Evolutionary conservation across 495 filamentous ascomycete genomes (phyloP), one percentile per base, ranked within the genome.

Genomic region (Glutinoglossum americanum): DNA sequence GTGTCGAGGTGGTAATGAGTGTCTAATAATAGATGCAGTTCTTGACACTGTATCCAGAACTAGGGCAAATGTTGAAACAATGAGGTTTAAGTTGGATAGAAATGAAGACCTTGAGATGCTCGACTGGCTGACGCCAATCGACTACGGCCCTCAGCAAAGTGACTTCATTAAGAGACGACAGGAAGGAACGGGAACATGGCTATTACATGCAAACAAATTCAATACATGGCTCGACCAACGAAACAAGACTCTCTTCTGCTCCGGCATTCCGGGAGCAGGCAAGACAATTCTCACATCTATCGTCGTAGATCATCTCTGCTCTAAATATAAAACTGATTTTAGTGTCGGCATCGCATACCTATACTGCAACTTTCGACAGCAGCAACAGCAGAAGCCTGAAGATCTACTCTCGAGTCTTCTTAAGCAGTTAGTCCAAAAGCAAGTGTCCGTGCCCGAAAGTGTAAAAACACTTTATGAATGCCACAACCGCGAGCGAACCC

Each of bases 331-430:
- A 56, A 30, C 10, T 13, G 25, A 56, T 37, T 11, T 27, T 11
- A 13, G 32, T 56, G 32, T 4, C 10, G 23, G 26, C 11, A 37
- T 56, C 13, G 54, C 54, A 23, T 56, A 59, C 62, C 1, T 61
- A 5, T 61, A 54, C 27, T 61, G 59, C 15, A 54, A 28, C 17
- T 61, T 55, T 28, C 32, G 11, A 35, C 60, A 60, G 25, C 57
- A 61, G 32, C 19, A 30, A 25, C 26, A 30, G 11, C 59, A 61
- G 33, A 60, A 41, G 30, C 26, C 27, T 13, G 41, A 10, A n/a
- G 60, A 60, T 30, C 57, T 61, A 0, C 3, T 60, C 21, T 10
- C 58, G 15, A 61, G 59, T 44, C 27, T 61, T 0, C 39, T 60
- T n/a, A 28, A 60, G 23, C 59, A 61, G 45, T 41, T 61, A 37